Evolutionary conservation across 1,139 yeast genomes (phyloP).

Genomic region (Pichiaceae sp.): DNA sequence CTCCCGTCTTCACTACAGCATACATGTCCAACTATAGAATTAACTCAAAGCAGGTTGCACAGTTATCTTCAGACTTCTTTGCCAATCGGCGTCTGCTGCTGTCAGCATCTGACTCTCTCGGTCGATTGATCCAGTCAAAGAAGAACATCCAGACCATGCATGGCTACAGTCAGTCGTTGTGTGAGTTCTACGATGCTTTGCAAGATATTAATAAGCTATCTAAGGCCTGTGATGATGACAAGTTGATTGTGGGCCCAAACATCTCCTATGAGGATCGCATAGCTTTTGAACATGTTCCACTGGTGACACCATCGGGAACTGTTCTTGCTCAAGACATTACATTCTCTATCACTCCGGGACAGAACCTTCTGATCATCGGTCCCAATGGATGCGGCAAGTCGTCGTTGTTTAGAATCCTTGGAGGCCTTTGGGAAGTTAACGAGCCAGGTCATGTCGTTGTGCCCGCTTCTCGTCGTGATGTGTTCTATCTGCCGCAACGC

Average conservation of each 20-base stretch:
- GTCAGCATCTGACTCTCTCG: conserved; percentile 84
- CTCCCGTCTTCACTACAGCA: conserved; percentile 75
- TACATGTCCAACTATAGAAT: conserved; percentile 34
- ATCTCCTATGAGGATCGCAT: conserved; percentile 43
- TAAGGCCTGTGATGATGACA: conserved; percentile 7
- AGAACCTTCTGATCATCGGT: conserved; percentile 83
- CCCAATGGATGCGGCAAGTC: conserved; percentile 97
- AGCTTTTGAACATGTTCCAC: conserved; percentile 67
- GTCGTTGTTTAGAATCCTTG: conserved; percentile 79
- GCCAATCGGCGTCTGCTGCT: conserved; percentile 83
- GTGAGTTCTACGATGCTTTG: conserved; percentile 62
- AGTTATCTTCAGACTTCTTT: conserved; percentile 64
- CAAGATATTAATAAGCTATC: conserved; percentile 34
- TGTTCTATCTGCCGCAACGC: conserved; percentile 87
- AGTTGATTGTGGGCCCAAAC: conserved; percentile 24
- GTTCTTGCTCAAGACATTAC: conserved; percentile 57
- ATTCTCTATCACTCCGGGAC: conserved; percentile 71
- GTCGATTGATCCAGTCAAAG: conserved; percentile 78
- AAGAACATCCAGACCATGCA: conserved; percentile 76
- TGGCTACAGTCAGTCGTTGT: conserved; percentile 75
- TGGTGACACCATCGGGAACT: conserved; percentile 80
- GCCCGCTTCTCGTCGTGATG: conserved; percentile 55
- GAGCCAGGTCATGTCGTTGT: conserved; percentile 53
- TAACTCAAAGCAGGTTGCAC: conserved; percentile 21
- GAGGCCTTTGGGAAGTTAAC: conserved; percentile 86